Percentiles rank a stretch among this genome's conserved stretches.
phyloP scores from a whole-genome alignment of 2,329 filamentous ascomycete genomes.

The Ampelomyces quisqualis region DNA sequence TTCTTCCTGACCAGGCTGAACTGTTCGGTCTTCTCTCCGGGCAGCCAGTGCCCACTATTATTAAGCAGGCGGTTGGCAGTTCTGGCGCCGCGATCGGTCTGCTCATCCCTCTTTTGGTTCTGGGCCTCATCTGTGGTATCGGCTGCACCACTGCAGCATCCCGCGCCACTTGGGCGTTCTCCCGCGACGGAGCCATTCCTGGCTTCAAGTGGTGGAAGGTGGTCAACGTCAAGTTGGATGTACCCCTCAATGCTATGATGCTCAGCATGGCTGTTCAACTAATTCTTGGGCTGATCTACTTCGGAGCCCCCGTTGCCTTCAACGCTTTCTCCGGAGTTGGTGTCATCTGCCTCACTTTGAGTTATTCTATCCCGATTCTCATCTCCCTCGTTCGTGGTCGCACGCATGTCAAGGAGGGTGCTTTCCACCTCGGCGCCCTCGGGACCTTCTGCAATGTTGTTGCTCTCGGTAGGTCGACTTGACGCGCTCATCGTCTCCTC shows the following conservation, averaged over 20 bases:
- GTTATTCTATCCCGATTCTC: constrained; percentile 67
- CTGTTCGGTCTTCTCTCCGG: constrained; percentile 57
- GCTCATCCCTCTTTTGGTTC: constrained; percentile 64
- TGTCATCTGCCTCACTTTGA: constrained; percentile 68
- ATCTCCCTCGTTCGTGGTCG: constrained; percentile 64
- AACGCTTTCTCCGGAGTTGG: constrained; percentile 70
- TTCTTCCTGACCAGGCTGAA: constrained; percentile 62
- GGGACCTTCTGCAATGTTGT: constrained; percentile 65
- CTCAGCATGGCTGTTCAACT: constrained; percentile 67
- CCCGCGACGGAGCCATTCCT: constrained; percentile 69
- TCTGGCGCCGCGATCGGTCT: constrained; percentile 63
- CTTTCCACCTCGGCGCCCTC: constrained; percentile 63
- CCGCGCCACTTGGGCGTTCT: constrained; percentile 68
- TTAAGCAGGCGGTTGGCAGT: constrained; percentile 63
- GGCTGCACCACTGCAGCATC: constrained; percentile 69
- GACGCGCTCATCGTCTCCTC: background rate
- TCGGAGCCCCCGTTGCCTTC: constrained; percentile 68
- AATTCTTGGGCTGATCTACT: constrained; percentile 66
- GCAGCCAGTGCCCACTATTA: constrained; percentile 66
- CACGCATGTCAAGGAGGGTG: constrained; percentile 57
- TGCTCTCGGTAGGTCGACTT: constrained; percentile 58
- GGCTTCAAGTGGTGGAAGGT: constrained; percentile 61
- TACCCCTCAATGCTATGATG: constrained; percentile 72
- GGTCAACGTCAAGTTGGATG: constrained; percentile 62
- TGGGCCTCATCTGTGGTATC: constrained; percentile 67